Percentiles rank a stretch among this genome's conserved stretches.
phyloP scores from a whole-genome alignment of 2,329 filamentous ascomycete species.

The Sordariomycetes sp. region DNA sequence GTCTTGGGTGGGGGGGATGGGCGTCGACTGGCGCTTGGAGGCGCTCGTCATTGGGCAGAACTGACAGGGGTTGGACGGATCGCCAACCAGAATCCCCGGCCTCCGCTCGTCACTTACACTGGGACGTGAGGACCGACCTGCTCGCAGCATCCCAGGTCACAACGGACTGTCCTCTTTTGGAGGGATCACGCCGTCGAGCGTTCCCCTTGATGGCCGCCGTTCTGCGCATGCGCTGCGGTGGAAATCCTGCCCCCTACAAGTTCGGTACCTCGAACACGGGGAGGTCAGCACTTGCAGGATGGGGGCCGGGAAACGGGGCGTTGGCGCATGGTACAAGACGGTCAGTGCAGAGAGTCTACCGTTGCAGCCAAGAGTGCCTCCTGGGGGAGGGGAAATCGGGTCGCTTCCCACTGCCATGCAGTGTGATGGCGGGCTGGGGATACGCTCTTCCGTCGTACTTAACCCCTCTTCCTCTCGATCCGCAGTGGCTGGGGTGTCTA shows the following conservation, averaged over 20 bases:
- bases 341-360: not conserved
- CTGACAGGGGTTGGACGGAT: not conserved
- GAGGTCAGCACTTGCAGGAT: not conserved
- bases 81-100: not conserved
- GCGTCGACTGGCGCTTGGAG: slow-evolving; percentile 1
- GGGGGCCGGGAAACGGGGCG: not conserved
- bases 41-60: not conserved
- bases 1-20: not conserved
- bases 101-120: not conserved
- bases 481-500: not conserved
- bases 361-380: not conserved
- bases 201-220: not conserved
- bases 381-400: not conserved
- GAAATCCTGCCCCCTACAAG: not conserved
- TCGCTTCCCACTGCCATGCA: not conserved
- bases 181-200: not conserved
- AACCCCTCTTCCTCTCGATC: not conserved
- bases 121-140: not conserved
- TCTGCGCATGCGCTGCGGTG: not conserved
- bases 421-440: not conserved
- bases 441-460: not conserved
- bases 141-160: not conserved
- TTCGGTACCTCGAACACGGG: not conserved
- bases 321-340: not conserved
- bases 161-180: not conserved